phyloP scores from a whole-genome alignment of 805 yeast genomes.

The Grigorovia yakushimaensis region DNA sequence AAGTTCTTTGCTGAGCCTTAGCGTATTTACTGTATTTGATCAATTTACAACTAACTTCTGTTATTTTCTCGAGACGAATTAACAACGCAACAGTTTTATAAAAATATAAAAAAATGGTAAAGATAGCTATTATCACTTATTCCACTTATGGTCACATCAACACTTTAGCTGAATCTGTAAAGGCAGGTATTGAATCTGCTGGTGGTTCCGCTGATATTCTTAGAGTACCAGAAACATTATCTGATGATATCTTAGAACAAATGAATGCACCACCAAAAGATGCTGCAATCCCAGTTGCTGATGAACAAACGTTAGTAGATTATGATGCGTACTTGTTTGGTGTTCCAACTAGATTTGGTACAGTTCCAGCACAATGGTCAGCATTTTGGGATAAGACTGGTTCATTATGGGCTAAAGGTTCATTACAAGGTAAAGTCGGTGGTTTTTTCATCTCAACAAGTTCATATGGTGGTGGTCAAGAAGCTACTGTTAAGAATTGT shows the following conservation, averaged over 20 bases:
- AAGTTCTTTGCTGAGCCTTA: neutral
- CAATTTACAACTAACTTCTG: neutral
- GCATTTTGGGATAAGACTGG: slow-evolving; percentile 75
- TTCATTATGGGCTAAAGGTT: slow-evolving; percentile 68
- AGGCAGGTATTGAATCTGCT: slow-evolving; percentile 59
- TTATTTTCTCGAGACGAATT: neutral
- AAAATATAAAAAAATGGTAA: slow-evolving; percentile 17
- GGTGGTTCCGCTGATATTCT: slow-evolving; percentile 62
- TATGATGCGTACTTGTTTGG: slow-evolving; percentile 76
- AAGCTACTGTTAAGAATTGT: slow-evolving; percentile 54
- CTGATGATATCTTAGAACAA: slow-evolving; percentile 44
- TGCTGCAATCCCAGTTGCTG: slow-evolving; percentile 45
- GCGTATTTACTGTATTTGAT: neutral
- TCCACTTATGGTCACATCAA: slow-evolving; percentile 74
- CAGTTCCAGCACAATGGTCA: slow-evolving; percentile 66
- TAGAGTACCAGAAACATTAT: slow-evolving; percentile 71
- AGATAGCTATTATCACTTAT: slow-evolving; percentile 50
- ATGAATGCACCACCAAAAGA: slow-evolving; percentile 64
- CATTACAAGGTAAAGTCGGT: slow-evolving; percentile 64
- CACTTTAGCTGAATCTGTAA: slow-evolving; percentile 54
- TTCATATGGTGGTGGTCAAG: slow-evolving; percentile 73
- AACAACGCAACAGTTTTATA: neutral
- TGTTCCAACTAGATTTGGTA: slow-evolving; percentile 73
- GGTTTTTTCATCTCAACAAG: slow-evolving; percentile 68
- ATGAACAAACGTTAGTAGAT: slow-evolving; percentile 42